These are phyloP conservation scores for Podila horticola DNA, from an alignment of 192 early-diverging fungal genomes.

Conservation along the genomic window DNA sequence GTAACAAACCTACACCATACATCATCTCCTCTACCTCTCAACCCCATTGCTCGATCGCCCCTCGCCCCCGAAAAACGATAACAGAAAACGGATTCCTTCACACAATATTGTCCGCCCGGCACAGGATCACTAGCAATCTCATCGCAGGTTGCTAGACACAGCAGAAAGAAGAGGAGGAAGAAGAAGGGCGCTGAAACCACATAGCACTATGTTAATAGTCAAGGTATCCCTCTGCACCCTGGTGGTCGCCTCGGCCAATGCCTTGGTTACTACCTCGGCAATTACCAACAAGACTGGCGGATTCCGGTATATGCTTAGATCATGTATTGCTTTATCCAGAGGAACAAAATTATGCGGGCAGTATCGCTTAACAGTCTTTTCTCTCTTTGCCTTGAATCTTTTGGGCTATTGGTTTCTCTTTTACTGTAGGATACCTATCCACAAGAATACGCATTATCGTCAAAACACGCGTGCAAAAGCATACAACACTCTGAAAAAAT, in stretches of 20 bases:
- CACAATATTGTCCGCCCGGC: no score
- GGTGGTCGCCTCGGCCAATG: background rate
- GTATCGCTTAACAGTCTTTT: background rate
- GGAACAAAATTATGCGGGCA: background rate
- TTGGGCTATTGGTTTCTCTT: background rate
- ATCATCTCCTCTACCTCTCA: background rate
- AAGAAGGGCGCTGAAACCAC: background rate
- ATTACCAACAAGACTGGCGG: background rate
- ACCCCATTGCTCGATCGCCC: no score
- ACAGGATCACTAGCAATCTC: no score
- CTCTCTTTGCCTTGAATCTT: background rate
- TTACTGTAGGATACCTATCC: constrained; percentile 30
- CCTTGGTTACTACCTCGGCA: background rate
- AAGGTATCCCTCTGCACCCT: background rate
- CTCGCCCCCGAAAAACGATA: no score
- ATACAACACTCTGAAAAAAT: constrained; percentile 35
- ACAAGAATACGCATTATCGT: constrained; percentile 34
- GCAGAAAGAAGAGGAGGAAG: background rate
- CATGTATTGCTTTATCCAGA: background rate
- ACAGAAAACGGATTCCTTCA: no score
- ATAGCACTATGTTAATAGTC: background rate
- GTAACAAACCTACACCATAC: background rate
- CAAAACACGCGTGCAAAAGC: constrained; percentile 30
- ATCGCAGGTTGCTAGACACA: background rate
- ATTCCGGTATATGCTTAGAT: background rate